Evolutionary conservation across 2,329 filamentous ascomycete species (phyloP).

Genomic region (Fusarium sp.): DNA sequence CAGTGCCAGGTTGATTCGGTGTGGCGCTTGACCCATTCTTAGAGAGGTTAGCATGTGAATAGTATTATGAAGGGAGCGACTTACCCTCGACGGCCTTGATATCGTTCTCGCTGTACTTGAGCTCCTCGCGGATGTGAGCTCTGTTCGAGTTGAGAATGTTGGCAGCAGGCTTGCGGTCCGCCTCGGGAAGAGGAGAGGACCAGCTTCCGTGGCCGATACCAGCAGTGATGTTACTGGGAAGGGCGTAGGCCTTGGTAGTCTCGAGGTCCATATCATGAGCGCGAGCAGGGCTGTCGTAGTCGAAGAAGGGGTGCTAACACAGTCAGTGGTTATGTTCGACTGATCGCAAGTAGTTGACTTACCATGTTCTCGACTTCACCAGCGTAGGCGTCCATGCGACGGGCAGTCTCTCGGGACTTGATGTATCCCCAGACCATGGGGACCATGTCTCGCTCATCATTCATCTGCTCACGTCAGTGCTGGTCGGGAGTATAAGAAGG

Average conservation of each 20-base stretch:
- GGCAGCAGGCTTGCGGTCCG: conserved; percentile 61
- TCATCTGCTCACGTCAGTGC: conserved; percentile 63
- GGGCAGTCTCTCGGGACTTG: conserved; percentile 83
- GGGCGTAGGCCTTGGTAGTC: conserved; percentile 81
- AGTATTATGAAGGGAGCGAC: rapidly evolving
- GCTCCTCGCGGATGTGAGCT: conserved; percentile 69
- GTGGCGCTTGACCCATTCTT: conserved; percentile 74
- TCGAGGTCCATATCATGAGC: conserved; percentile 79
- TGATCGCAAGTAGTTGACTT: conserved; percentile 32
- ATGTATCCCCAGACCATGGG: conserved; percentile 89
- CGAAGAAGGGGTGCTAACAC: conserved; percentile 74
- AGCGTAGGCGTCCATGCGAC: conserved; percentile 81
- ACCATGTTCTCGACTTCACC: conserved; percentile 74
- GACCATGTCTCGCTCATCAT: conserved; percentile 85
- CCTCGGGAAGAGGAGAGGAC: conserved; percentile 68
- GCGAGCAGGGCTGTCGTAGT: conserved; percentile 75
- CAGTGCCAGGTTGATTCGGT: conserved; percentile 72
- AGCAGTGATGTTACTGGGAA: conserved; percentile 76
- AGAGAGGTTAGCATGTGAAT: neutral
- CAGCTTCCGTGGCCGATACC: conserved; percentile 81
- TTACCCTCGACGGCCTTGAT: conserved; percentile 71
- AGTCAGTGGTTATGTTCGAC: neutral
- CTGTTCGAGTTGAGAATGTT: conserved; percentile 72
- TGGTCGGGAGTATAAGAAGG: rapidly evolving
- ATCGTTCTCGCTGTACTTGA: conserved; percentile 74